Percentiles rank a stretch among this genome's conserved stretches.
These are phyloP conservation scores for Sicyos edulis DNA, from an alignment of 306 rosid species.

Conservation along the genomic window DNA sequence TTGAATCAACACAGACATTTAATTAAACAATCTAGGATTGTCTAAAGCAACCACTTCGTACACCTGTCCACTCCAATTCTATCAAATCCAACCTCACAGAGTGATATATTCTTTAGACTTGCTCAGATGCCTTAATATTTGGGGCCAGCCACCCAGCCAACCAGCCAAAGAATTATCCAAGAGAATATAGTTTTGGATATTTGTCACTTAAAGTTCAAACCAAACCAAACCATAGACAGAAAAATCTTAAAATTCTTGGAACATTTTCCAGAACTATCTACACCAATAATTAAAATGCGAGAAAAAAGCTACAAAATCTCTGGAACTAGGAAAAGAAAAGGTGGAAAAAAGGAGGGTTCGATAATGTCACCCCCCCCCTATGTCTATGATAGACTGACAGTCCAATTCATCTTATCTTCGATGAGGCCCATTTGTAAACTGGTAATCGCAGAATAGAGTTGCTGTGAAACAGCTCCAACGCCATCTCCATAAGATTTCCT, in stretches of 20 bases:
- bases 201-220: not conserved
- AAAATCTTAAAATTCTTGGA: not conserved
- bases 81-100: not conserved
- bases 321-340: not conserved
- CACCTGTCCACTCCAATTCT: not conserved
- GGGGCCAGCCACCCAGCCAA: no score
- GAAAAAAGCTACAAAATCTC: slow-evolving; percentile 9
- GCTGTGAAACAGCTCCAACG: slow-evolving; percentile 67
- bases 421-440: slow-evolving; percentile 87
- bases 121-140: not conserved
- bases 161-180: not conserved
- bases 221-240: not conserved
- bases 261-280: slow-evolving; percentile 3
- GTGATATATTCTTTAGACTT: not conserved
- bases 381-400: slow-evolving; percentile 58
- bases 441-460: slow-evolving; percentile 75
- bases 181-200: not conserved
- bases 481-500: slow-evolving; percentile 62
- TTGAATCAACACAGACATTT: not conserved
- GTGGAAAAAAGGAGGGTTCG: not conserved
- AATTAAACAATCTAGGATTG: not conserved
- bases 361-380: not conserved
- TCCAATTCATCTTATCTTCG: slow-evolving; percentile 83
- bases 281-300: not conserved
- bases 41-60: not conserved